Conservation (phyloP, 2,329 filamentous ascomycete genomes). For the Aspergillus brasiliensis region DNA sequence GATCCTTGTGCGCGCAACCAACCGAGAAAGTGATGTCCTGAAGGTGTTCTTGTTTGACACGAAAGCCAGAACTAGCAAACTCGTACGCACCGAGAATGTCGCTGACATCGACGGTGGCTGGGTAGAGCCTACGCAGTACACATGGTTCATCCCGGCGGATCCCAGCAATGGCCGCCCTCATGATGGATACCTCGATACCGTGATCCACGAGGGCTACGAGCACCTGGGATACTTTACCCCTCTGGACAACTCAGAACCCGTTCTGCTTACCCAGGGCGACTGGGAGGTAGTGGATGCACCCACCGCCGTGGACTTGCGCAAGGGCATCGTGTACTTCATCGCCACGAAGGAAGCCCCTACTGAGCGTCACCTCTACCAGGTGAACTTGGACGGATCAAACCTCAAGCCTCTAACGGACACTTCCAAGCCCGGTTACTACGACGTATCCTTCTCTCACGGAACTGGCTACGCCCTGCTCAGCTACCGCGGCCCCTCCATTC, state of each 20-base stretch:
- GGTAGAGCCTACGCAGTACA: slow-evolving; percentile 91
- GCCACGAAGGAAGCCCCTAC: slow-evolving; percentile 84
- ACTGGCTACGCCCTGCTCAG: slow-evolving; percentile 81
- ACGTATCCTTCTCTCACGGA: slow-evolving; percentile 78
- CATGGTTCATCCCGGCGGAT: slow-evolving; percentile 83
- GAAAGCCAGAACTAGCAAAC: slow-evolving; percentile 68
- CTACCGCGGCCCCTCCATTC: slow-evolving; percentile 81
- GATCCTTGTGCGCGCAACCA: slow-evolving; percentile 87
- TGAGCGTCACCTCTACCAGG: slow-evolving; percentile 88
- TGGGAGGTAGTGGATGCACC: slow-evolving; percentile 93
- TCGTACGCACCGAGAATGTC: slow-evolving; percentile 77
- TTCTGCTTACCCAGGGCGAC: slow-evolving; percentile 80
- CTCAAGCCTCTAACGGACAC: slow-evolving; percentile 74
- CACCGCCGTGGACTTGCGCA: slow-evolving; percentile 78
- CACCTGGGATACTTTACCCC: slow-evolving; percentile 93
- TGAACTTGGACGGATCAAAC: slow-evolving; percentile 77
- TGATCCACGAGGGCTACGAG: slow-evolving; percentile 83
- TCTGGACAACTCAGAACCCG: slow-evolving; percentile 76
- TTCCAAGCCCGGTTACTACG: slow-evolving; percentile 74
- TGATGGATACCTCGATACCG: slow-evolving; percentile 90
- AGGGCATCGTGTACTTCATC: slow-evolving; percentile 88
- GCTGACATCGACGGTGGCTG: slow-evolving; percentile 89
- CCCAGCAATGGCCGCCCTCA: slow-evolving; percentile 70
- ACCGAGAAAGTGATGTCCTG: slow-evolving; percentile 89
- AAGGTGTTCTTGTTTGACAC: slow-evolving; percentile 87